phyloP scores from a whole-genome alignment of 805 yeast genomes.

The Lipomyces sp. region DNA sequence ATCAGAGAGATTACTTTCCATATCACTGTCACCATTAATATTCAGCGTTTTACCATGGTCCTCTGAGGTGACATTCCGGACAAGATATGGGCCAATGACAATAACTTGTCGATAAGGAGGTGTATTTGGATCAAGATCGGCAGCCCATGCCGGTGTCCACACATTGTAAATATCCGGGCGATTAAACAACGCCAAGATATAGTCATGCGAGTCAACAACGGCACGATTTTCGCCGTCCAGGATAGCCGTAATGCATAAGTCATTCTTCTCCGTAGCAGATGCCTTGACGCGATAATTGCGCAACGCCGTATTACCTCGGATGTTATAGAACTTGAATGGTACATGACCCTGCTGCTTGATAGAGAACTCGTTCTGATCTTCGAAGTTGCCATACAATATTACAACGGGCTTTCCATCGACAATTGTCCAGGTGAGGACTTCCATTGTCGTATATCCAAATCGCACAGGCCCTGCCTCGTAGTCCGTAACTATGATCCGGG shows the following conservation, averaged over 20 bases:
- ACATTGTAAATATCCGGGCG: constrained; percentile 27
- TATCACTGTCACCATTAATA: constrained; percentile 26
- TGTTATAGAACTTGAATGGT: constrained; percentile 15
- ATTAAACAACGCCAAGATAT: constrained; percentile 19
- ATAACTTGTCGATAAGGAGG: constrained; percentile 21
- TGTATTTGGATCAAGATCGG: constrained; percentile 18
- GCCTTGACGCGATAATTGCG: background rate
- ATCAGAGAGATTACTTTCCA: constrained; percentile 17
- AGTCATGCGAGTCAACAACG: constrained; percentile 14
- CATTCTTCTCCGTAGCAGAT: constrained; percentile 2
- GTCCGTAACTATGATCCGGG: constrained; percentile 25
- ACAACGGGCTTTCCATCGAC: constrained; percentile 23
- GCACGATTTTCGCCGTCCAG: constrained; percentile 21
- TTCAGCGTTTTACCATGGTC: constrained; percentile 9
- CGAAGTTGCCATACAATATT: constrained; percentile 29
- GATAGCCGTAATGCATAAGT: constrained; percentile 12
- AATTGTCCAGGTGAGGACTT: constrained; percentile 28
- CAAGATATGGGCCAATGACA: constrained; percentile 29
- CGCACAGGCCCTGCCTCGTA: constrained; percentile 18
- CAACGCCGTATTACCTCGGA: constrained; percentile 9
- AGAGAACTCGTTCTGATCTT: constrained; percentile 22
- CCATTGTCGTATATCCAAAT: constrained; percentile 26
- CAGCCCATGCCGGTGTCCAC: constrained; percentile 28
- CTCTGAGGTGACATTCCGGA: constrained; percentile 23
- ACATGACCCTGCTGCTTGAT: constrained; percentile 8